Conservation (phyloP, 2,329 filamentous ascomycete species). For the Aureobasidium sp. region DNA sequence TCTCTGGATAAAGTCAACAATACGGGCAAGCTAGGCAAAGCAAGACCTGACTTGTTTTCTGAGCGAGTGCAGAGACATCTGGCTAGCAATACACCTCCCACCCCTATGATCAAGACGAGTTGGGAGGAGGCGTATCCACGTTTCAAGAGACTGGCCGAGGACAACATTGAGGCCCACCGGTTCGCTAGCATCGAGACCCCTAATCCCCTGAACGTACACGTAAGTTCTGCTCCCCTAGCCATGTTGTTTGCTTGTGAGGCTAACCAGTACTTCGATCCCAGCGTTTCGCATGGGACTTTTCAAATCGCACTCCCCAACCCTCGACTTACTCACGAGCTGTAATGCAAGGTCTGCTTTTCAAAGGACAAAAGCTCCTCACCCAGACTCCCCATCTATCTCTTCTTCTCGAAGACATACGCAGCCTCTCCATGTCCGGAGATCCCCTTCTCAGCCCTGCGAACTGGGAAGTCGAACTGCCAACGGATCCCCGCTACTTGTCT, state of each 20-base stretch:
- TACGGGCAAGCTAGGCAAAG: conserved; percentile 43
- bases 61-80: conserved; percentile 83
- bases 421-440: conserved; percentile 64
- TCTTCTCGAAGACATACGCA: conserved; percentile 71
- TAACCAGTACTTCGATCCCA: conserved; percentile 24
- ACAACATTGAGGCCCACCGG: conserved; percentile 51
- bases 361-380: conserved; percentile 57
- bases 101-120: conserved; percentile 73
- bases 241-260: no score
- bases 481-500: conserved; percentile 65
- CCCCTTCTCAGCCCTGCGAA: conserved; percentile 63
- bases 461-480: conserved; percentile 65
- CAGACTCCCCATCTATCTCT: conserved; percentile 62
- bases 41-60: conserved; percentile 74
- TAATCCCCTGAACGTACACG: conserved; percentile 12
- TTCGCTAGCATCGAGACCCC: conserved; percentile 8
- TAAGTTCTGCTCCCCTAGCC: background rate
- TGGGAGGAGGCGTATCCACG: conserved; percentile 64
- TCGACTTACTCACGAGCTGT: conserved; percentile 70
- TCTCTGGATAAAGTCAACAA: conserved; percentile 16
- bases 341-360: conserved; percentile 51
- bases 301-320: conserved; percentile 72
- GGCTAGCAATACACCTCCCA: conserved; percentile 86
- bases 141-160: conserved; percentile 61
- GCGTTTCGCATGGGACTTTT: conserved; percentile 67